These are phyloP conservation scores for Hygrophoropsis aurantiaca DNA, from an alignment of 768 basidiomycete species.

Conservation along the genomic window DNA sequence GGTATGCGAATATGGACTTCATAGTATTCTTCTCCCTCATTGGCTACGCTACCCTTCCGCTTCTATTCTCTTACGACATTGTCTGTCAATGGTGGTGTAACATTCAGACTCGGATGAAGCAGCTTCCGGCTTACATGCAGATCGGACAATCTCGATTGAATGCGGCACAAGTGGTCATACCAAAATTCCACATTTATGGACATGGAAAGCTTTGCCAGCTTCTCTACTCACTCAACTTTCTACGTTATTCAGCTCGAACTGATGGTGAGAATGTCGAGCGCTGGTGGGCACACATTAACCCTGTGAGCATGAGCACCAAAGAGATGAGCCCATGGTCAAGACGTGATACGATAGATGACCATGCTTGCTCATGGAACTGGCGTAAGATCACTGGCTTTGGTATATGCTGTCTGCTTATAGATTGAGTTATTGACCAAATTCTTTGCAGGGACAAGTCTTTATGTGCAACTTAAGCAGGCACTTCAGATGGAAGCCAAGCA, in stretches of 20 bases:
- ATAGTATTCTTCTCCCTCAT: slow-evolving; percentile 21
- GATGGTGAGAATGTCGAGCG: slow-evolving; percentile 5
- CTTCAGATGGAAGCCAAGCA: too few relatives aligned
- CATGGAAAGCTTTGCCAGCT: background rate
- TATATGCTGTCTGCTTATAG: too few relatives aligned
- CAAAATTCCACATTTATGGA: slow-evolving; percentile 15
- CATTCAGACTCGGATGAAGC: slow-evolving; percentile 4
- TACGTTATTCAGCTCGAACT: background rate
- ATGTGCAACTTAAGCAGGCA: too few relatives aligned
- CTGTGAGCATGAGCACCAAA: slow-evolving; percentile 9
- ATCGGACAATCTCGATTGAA: slow-evolving; percentile 13
- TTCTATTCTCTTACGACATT: slow-evolving; percentile 19
- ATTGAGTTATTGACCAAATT: too few relatives aligned
- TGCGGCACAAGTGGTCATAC: slow-evolving; percentile 8
- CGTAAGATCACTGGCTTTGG: background rate
- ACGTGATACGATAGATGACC: slow-evolving; percentile 26
- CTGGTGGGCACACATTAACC: slow-evolving; percentile 17
- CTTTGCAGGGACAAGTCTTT: too few relatives aligned
- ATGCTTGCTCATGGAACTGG: slow-evolving; percentile 7
- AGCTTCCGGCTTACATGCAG: slow-evolving; percentile 9
- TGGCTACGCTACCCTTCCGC: background rate
- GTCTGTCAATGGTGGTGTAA: slow-evolving; percentile 15
- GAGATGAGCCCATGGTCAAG: slow-evolving; percentile 17
- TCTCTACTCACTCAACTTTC: background rate
- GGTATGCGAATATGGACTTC: slow-evolving; percentile 34